Evolutionary conservation across 2,329 filamentous ascomycete genomes (phyloP).

Genomic region (Exophiala calicioides): DNA sequence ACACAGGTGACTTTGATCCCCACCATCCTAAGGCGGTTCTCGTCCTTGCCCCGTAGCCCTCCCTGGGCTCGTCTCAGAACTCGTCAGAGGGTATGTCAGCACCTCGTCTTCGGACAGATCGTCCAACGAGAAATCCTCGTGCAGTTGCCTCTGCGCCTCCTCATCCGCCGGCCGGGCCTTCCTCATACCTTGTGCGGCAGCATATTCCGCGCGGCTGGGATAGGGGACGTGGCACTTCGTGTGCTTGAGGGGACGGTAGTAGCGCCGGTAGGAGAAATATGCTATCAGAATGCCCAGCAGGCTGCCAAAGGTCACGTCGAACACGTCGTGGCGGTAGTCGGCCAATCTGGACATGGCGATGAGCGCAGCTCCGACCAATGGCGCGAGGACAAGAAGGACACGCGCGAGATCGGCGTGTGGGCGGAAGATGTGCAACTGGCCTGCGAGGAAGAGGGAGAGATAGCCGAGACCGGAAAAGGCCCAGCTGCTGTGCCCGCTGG

Average conservation of each 20-base stretch:
- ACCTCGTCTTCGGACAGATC: slow-evolving; percentile 25
- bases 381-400: slow-evolving; percentile 57
- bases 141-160: slow-evolving; percentile 25
- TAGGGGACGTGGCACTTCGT: slow-evolving; percentile 56
- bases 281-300: slow-evolving; percentile 57
- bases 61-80: too few species aligned
- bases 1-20: too few species aligned
- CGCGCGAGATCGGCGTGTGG: slow-evolving; percentile 59
- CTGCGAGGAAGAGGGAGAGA: slow-evolving; percentile 50
- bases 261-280: slow-evolving; percentile 61
- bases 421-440: slow-evolving; percentile 60
- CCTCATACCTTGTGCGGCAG: slow-evolving; percentile 4
- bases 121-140: slow-evolving; percentile 27
- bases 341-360: slow-evolving; percentile 64
- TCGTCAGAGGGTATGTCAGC: slow-evolving; percentile 21
- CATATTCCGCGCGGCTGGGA: slow-evolving; percentile 26
- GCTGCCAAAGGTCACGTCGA: slow-evolving; percentile 60
- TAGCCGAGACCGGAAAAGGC: slow-evolving; percentile 64
- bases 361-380: slow-evolving; percentile 58
- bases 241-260: slow-evolving; percentile 58
- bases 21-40: slow-evolving; percentile 17
- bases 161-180: slow-evolving; percentile 17
- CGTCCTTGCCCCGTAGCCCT: slow-evolving; percentile 1
- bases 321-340: slow-evolving; percentile 66
- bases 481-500: slow-evolving; percentile 64